Conservation (phyloP, 208 protist genomes). For the Trypanosoma platydactyli region DNA sequence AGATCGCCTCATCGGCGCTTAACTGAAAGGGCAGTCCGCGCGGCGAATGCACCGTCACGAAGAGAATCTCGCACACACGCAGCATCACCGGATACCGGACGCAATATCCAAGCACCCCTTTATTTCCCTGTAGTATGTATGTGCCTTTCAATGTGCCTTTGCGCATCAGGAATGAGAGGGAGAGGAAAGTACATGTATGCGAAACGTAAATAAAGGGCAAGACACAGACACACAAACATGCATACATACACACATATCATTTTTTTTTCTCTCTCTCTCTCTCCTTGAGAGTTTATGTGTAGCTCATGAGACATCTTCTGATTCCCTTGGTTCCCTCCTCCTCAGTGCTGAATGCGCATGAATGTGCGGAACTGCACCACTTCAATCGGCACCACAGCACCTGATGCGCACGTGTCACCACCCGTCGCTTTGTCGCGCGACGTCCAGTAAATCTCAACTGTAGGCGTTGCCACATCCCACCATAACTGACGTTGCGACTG, state of each 20-base stretch:
- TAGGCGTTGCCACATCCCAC: slow-evolving; percentile 42
- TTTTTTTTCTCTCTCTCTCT: background rate
- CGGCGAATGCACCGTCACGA: slow-evolving; percentile 64
- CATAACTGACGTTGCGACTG: background rate
- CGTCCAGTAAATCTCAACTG: slow-evolving; percentile 62
- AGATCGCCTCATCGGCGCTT: slow-evolving; percentile 44
- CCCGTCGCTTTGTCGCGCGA: slow-evolving; percentile 9
- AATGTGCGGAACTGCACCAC: slow-evolving; percentile 67
- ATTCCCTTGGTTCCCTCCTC: background rate
- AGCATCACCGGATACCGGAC: slow-evolving; percentile 37
- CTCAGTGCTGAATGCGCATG: slow-evolving; percentile 37
- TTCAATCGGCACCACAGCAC: slow-evolving; percentile 49
- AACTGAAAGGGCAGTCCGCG: slow-evolving; percentile 69
- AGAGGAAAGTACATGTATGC: background rate
- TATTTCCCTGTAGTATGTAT: no score
- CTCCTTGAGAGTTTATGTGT: background rate
- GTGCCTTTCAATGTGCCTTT: no score
- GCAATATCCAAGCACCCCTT: no score
- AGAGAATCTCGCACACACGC: slow-evolving; percentile 17
- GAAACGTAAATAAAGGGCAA: slow-evolving; percentile 4
- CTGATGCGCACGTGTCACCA: background rate
- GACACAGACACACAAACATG: background rate
- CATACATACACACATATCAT: slow-evolving; percentile 21
- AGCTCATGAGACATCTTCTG: background rate
- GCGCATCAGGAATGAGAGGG: no score